A percentile compares a stretch with the other conserved stretches of the same genome.
phyloP scores from a whole-genome alignment of 202 grass and related monocot genomes.

The Panicum hallii region DNA sequence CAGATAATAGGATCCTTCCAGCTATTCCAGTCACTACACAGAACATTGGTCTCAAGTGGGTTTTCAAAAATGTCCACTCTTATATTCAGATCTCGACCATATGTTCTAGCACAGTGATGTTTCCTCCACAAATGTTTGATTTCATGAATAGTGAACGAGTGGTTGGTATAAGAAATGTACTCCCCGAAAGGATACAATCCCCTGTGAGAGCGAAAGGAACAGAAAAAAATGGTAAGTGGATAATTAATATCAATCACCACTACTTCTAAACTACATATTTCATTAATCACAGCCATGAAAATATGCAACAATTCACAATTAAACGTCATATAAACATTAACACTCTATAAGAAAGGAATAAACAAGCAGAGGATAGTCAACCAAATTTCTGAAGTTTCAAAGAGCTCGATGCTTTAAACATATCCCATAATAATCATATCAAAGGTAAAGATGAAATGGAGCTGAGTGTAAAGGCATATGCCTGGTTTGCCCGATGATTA shows the following conservation, averaged over 20 bases:
- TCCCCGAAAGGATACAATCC: constrained; percentile 78
- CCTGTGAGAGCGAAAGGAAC: constrained; percentile 50
- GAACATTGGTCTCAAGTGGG: constrained; percentile 80
- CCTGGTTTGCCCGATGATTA: constrained; percentile 99
- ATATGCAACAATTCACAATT: neutral
- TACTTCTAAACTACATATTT: neutral
- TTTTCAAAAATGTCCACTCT: constrained; percentile 89
- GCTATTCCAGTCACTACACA: constrained; percentile 81
- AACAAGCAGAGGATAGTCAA: neutral
- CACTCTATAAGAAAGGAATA: neutral
- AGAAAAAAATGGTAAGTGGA: constrained; percentile 33
- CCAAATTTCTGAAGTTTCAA: neutral
- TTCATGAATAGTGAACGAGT: constrained; percentile 78
- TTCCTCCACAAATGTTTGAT: constrained; percentile 97
- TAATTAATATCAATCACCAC: constrained; percentile 3
- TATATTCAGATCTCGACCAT: constrained; percentile 70
- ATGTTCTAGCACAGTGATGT: constrained; percentile 67
- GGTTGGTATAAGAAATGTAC: constrained; percentile 84
- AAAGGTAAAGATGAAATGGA: constrained; percentile 56
- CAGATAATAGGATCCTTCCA: constrained; percentile 94
- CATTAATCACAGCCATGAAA: neutral
- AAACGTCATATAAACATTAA: neutral
- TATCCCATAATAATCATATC: neutral
- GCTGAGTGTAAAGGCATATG: constrained; percentile 64
- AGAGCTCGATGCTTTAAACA: neutral